Percentiles rank a stretch among this genome's conserved stretches.
phyloP scores from a whole-genome alignment of 768 basidiomycete genomes.

The Kwoniella shandongensis region DNA sequence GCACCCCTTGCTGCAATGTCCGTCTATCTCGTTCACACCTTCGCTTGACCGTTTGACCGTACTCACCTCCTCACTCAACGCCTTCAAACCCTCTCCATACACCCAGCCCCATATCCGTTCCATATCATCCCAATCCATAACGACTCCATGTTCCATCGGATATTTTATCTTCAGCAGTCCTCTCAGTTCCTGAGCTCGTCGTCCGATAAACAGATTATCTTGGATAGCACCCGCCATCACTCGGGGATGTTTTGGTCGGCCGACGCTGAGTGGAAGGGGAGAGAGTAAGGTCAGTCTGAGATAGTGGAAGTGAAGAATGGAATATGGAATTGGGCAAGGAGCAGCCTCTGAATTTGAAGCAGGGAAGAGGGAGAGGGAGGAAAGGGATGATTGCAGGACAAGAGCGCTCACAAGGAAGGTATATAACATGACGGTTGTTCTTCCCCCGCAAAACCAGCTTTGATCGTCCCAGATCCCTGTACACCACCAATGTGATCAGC shows the following conservation, averaged over 20 bases:
- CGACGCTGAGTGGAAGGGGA: constrained; percentile 66
- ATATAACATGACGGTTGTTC: constrained; percentile 99
- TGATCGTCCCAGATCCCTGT: constrained; percentile 98
- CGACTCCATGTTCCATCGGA: constrained; percentile 98
- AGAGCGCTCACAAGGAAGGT: constrained; percentile 93
- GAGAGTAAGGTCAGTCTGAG: not conserved
- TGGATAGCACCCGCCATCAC: constrained; percentile 93
- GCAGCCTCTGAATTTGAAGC: no score
- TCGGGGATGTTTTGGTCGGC: constrained; percentile 93
- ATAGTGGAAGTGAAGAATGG: no score
- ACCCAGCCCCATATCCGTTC: constrained; percentile 99
- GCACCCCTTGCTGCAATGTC: not conserved
- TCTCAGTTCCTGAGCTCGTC: constrained; percentile 90
- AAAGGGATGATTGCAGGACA: no score
- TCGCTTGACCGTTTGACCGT: not conserved
- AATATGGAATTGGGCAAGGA: no score
- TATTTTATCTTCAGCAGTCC: constrained; percentile 97
- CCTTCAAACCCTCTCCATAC: constrained; percentile 91
- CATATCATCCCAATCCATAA: constrained; percentile 99
- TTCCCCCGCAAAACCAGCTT: constrained; percentile 98
- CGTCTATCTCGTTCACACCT: not conserved
- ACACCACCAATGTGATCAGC: constrained; percentile 1
- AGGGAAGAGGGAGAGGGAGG: no score
- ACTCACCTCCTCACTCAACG: constrained; percentile 90
- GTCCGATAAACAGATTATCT: constrained; percentile 93